A percentile compares a stretch with the other conserved stretches of the same genome.
Conservation (phyloP, 2,329 filamentous ascomycete species). For the Nemania sp. region DNA sequence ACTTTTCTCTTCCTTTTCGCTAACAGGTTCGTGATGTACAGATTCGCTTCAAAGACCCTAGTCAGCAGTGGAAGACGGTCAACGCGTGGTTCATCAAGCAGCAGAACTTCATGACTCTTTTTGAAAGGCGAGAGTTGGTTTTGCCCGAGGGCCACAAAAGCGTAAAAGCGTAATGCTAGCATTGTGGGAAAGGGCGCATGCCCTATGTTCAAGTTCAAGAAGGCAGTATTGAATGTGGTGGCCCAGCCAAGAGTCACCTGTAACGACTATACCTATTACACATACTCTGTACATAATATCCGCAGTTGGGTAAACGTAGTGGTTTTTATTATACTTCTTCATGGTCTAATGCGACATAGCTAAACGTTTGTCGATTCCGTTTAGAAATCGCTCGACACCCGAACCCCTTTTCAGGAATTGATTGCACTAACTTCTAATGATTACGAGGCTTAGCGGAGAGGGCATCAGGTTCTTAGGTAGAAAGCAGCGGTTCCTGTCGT, state of each 20-base stretch:
- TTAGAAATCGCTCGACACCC: not conserved
- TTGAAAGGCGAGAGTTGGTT: slow-evolving; percentile 59
- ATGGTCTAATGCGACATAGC: not conserved
- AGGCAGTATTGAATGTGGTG: slow-evolving; percentile 2
- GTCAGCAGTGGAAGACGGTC: slow-evolving; percentile 67
- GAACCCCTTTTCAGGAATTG: not conserved
- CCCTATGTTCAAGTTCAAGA: slow-evolving; percentile 3
- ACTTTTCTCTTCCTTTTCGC: too few relatives aligned
- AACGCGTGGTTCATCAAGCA: slow-evolving; percentile 75
- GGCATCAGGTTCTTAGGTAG: too few relatives aligned
- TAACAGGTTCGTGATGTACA: slow-evolving; percentile 43
- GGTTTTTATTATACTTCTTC: not conserved
- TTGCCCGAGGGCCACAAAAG: slow-evolving; percentile 47
- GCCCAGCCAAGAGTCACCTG: not conserved
- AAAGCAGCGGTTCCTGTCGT: too few relatives aligned
- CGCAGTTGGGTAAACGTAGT: not conserved
- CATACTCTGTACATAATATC: not conserved
- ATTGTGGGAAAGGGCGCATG: not conserved
- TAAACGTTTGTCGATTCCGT: not conserved
- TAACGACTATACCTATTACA: slow-evolving; percentile 4
- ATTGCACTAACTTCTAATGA: too few relatives aligned
- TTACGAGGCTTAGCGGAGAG: too few relatives aligned
- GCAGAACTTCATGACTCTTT: slow-evolving; percentile 63
- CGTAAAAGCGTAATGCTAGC: slow-evolving; percentile 21
- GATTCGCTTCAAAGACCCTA: slow-evolving; percentile 66